Conservation (phyloP, 768 basidiomycete species). For the Dacryopinax primogenitus region DNA sequence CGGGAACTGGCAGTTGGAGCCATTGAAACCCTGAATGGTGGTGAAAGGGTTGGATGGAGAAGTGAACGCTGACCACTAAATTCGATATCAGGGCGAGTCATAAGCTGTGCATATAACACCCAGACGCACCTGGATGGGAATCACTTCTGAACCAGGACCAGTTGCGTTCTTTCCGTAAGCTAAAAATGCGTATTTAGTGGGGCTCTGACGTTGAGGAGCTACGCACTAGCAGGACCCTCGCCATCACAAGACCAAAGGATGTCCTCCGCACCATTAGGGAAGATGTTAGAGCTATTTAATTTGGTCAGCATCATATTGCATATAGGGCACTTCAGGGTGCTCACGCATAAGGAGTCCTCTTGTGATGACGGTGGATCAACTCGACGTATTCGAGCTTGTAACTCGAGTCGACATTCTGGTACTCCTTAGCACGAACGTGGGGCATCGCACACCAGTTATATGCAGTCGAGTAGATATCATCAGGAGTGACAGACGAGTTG, state of each 20-base stretch:
- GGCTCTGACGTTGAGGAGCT: background rate
- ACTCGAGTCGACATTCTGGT: slow-evolving; percentile 14
- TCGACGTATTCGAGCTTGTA: slow-evolving; percentile 21
- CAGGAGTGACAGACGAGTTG: slow-evolving; percentile 13
- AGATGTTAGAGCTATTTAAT: slow-evolving; percentile 19
- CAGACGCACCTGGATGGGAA: background rate
- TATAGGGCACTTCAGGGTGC: background rate
- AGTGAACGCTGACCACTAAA: background rate
- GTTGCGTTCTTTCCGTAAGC: slow-evolving; percentile 1
- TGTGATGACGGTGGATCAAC: slow-evolving; percentile 22
- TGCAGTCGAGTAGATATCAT: slow-evolving; percentile 9
- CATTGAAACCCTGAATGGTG: slow-evolving; percentile 1
- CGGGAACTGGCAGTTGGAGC: slow-evolving; percentile 21
- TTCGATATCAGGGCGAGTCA: background rate
- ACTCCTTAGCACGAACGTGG: slow-evolving; percentile 19
- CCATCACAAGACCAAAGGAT: slow-evolving; percentile 12
- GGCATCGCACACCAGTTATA: slow-evolving; percentile 17
- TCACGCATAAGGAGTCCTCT: slow-evolving; percentile 14
- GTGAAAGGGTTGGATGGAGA: background rate
- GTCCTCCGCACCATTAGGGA: slow-evolving; percentile 20
- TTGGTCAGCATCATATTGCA: background rate
- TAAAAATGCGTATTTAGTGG: background rate
- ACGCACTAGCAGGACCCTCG: background rate
- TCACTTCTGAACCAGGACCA: background rate
- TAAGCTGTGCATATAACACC: background rate